Evolutionary conservation across 441 rosid species (phyloP), one percentile per base, ranked within the genome.

Genomic region (Populus hybrid): DNA sequence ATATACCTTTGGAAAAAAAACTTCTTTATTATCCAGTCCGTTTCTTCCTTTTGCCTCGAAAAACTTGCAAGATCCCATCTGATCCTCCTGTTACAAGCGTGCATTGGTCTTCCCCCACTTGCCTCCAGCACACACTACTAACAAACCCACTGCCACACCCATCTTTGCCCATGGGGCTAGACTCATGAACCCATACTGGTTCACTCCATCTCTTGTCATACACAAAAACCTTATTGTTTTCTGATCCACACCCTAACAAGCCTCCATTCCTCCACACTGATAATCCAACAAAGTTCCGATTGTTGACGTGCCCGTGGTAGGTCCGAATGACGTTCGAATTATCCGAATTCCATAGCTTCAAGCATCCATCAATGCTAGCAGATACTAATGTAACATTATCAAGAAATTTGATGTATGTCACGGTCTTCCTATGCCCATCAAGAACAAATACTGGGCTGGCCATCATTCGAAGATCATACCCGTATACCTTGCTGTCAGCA

Each of bases 41-140:
- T 29, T 72, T 14, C 40, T 74, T 90, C 76, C 83, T 88, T 82
- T 68, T 79, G 68, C 92, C 92, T 50, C 78, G 38, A 77, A 90
- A 90, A 61, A 89, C 83, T 71, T 87, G 89, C 78, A 94, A 79
- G 77, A 68, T 81, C 42, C 98, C 98, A 78, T 91, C 88, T 2
- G 98, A 94, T 35, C 95, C 97, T n/a, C 97, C 97, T 0, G 97
- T 91, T 6, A 92, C 86, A 6, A 94, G 88, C 6, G 87, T 85
- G 81, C 94, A 90, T 70, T 75, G 69, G 2, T 90, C 93, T 23
- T 84, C 93, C 2, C 71, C 85, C 20, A 74, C 88, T 87, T 89
- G 98, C 78, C 90, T 87, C 97, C 93, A 93, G 74, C 92, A 88
- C 77, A 94, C 95, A 70, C 98, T 88, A 68, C 91, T 94, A 7